Evolutionary conservation across 352 stramenopile species (phyloP), one percentile per base, ranked within the genome.

Genomic region (Pythium volutum): DNA sequence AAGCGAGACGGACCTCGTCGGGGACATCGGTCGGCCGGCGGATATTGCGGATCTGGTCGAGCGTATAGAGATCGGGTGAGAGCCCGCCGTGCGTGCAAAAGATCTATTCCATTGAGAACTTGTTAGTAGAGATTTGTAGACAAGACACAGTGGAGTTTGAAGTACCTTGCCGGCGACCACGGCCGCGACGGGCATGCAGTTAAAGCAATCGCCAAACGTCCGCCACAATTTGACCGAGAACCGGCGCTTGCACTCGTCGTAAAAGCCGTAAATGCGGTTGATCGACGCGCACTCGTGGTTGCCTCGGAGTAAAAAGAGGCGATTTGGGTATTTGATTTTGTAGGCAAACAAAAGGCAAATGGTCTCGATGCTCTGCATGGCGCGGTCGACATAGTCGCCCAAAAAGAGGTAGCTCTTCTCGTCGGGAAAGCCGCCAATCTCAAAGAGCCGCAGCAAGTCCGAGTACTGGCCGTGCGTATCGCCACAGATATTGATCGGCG

Each of bases 191-290:
- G 97, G 97, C 71, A 99, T 96, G 66, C 96, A 99, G 73, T 99
- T 99, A 72, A 99, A 99, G 60, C 93, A 98, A 73, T 99, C 97
- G 23, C 88, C 97, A 71, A 99, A 99, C 7, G 92, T 95, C 29
- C 89, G 77, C 94, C 94, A 98, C 18, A 98, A 71, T 59, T 97
- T 97, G 39, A 97, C 77, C 8, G 78, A 92, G 70, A 97, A 98
- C 38, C 90, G 75, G 14, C 88, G 79, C 67, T 98, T 99, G 88
- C 96, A 99, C 69, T 99, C 97, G 70, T 99, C 96, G 73, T 99
- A 99, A 71, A 99, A 99, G 20, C 76, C 97, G 77, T 99, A 99
- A 70, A 99, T 99, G 42, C 96, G 88, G 76, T 99, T 99, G 65
- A 99, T 99, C 25, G 95, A 98, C 34, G 94, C 93, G 62, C 92